A percentile compares a stretch with the other conserved stretches of the same genome.
These are phyloP conservation scores for Nannochloris sp. DNA, from an alignment of 139 green algal genomes.

Conservation along the genomic window DNA sequence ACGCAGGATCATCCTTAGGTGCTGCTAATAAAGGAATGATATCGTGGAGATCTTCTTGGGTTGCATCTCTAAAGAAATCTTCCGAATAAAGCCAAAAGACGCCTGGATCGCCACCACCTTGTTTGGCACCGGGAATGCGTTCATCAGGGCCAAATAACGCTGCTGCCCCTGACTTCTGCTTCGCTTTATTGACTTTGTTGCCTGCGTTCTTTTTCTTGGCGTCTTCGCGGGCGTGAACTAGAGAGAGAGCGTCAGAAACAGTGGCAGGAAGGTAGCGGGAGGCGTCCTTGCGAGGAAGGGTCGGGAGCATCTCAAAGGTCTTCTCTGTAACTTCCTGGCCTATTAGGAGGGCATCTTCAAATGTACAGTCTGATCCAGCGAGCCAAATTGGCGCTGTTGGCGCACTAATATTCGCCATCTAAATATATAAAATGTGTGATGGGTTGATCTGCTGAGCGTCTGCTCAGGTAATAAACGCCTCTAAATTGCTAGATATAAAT, in stretches of 20 bases:
- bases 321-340: neutral
- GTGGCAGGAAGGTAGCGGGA: constrained; percentile 23
- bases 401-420: neutral
- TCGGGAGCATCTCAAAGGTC: neutral
- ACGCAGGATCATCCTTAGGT: constrained; percentile 41
- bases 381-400: neutral
- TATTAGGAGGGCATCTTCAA: constrained; percentile 18
- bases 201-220: constrained; percentile 28
- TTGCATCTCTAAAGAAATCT: constrained; percentile 72
- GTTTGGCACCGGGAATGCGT: constrained; percentile 32
- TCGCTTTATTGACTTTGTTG: constrained; percentile 15
- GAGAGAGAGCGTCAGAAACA: constrained; percentile 39
- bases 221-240: constrained; percentile 41
- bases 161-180: constrained; percentile 19
- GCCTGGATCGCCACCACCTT: constrained; percentile 39
- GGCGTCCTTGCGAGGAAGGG: constrained; percentile 5
- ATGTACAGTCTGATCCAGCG: neutral
- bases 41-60: constrained; percentile 52
- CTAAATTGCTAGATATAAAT: too few species aligned
- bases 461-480: too few species aligned
- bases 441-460: too few species aligned
- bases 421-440: too few species aligned
- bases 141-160: constrained; percentile 8
- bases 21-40: constrained; percentile 32
- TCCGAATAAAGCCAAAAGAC: constrained; percentile 67